Conservation (phyloP, 345 rosid species). For the Cardamine resedifolia region DNA sequence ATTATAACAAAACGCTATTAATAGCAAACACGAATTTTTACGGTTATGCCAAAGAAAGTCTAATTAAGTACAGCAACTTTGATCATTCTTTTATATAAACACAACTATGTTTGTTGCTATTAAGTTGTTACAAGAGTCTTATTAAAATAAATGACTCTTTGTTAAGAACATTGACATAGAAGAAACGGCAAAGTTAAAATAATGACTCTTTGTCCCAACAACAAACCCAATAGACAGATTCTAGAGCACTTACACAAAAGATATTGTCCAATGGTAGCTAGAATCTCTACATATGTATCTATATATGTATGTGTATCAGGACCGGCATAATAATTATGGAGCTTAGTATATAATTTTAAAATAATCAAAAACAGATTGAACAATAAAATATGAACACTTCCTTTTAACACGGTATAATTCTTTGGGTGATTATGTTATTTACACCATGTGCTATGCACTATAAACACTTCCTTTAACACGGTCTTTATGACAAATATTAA, state of each 20-base stretch:
- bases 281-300: constrained; percentile 8
- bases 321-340: not conserved
- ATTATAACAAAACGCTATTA: not conserved
- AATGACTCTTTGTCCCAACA: constrained; percentile 28
- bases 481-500: not conserved
- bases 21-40: not conserved
- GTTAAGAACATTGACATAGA: constrained; percentile 12
- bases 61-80: not conserved
- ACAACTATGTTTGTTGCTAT: not conserved
- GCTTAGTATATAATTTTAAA: not conserved
- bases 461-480: not conserved
- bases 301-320: not conserved
- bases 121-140: not conserved
- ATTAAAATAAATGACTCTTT: not conserved
- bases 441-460: constrained; percentile 21
- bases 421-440: not conserved
- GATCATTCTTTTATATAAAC: not conserved
- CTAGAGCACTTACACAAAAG: constrained; percentile 26
- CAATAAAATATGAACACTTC: not conserved
- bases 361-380: not conserved
- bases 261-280: constrained; percentile 21
- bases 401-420: not conserved
- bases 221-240: constrained; percentile 37
- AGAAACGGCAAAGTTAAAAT: constrained; percentile 8
- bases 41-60: not conserved